These are phyloP conservation scores for Zychaea mexicana DNA, from an alignment of 371 early-diverging fungal species.

Conservation along the genomic window DNA sequence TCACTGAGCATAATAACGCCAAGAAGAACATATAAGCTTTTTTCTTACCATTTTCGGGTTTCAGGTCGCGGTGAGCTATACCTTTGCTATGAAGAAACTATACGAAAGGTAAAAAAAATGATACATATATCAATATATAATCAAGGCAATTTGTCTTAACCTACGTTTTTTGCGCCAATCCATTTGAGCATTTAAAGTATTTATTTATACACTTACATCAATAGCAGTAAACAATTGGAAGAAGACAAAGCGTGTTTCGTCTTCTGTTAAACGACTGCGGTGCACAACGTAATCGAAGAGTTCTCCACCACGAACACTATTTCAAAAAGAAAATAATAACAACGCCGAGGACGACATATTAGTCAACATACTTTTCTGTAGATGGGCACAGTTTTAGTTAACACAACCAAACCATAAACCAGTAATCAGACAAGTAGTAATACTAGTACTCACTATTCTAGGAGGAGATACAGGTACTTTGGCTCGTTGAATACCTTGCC, in stretches of 20 bases:
- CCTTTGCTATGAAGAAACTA: constrained; percentile 41
- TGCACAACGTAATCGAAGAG: constrained; percentile 89
- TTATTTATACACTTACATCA: no score
- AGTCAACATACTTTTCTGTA: no score
- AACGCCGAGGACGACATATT: no score
- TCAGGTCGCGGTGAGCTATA: constrained; percentile 49
- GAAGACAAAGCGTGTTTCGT: constrained; percentile 80
- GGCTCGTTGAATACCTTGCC: constrained; percentile 65
- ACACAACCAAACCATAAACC: no score
- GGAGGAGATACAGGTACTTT: constrained; percentile 65
- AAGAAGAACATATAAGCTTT: no score
- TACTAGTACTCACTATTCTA: constrained; percentile 58
- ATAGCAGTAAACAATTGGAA: constrained; percentile 77
- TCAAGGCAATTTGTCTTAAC: no score
- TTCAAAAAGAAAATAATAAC: not conserved
- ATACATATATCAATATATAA: not conserved
- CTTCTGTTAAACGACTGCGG: constrained; percentile 72
- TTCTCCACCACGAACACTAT: constrained; percentile 80
- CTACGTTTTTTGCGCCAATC: not conserved
- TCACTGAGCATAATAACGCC: no score
- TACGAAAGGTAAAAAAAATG: not conserved
- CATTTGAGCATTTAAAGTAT: no score
- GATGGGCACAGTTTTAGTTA: no score
- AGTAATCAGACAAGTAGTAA: not conserved
- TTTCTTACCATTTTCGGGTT: constrained; percentile 54